Evolutionary conservation across 495 filamentous ascomycete species (phyloP), one percentile per base, ranked within the genome.

Genomic region (Aspergillus carlsbadensis): DNA sequence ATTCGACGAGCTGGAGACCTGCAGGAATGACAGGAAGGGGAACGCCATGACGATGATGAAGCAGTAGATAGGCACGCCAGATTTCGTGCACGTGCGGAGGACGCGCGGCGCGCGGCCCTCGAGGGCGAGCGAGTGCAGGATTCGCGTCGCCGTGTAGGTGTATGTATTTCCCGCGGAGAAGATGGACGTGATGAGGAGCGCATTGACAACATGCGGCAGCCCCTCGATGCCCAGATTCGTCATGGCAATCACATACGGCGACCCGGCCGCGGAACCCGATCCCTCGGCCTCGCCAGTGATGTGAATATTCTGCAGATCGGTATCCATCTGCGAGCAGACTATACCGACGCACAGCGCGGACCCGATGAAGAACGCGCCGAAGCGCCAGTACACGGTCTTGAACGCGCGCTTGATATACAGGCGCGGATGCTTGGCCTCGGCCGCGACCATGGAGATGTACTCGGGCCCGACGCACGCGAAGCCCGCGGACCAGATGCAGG

Each of bases 391-490:
- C 6, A 89, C 84, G 6, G 84, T 83, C 44, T 88, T 89, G 70
- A 84, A 91, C 10, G 88, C 89, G 44, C 78, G 79, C 43, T 61
- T 64, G 15, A 76, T 46, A 20, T 63, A 63, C 10, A 45, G 54
- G 5, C 89, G 78, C 7, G 89, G 88, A 54, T 87, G 86, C 59
- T 87, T 80, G 4, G 88, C 80, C 63, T 94, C 89, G 33, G 87
- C 89, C 5, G 89, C 87, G 0, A 87, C 82, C 84, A 92, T 91
- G 49, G 82, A 79, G 41, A 92, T 83, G 66, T 91, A 92, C 56
- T 92, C 89, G 0, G 88, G 88, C 1, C 89, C 89, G 29, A 67
- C 62, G 14, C 59, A 46, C 2, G 60, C 61, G 48, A 61, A 65
- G 0, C 52, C 53, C 0, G 62, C 64, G 24, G 50, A 81, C 65